These are phyloP conservation scores for Cucurbita argyrosperma DNA, from an alignment of 306 rosid species.

Conservation along the genomic window DNA sequence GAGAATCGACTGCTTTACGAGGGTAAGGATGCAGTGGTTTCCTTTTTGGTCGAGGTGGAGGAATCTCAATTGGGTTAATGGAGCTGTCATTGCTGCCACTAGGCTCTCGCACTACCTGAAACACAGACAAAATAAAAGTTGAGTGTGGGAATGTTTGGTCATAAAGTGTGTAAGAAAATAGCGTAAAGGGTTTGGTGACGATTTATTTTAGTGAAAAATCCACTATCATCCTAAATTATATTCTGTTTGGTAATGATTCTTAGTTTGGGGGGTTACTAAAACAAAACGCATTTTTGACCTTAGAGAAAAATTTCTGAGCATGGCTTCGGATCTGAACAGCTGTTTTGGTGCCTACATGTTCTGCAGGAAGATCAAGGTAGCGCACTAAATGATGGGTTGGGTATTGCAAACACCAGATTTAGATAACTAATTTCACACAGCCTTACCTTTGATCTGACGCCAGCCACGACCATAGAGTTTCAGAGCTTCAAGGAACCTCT, in stretches of 20 bases:
- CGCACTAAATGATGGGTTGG: constrained; percentile 17
- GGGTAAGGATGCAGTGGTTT: constrained; percentile 95
- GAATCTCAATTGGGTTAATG: constrained; percentile 55
- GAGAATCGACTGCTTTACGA: constrained; percentile 40
- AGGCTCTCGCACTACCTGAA: constrained; percentile 63
- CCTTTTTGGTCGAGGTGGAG: constrained; percentile 94
- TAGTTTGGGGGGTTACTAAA: background rate
- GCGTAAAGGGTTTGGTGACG: background rate
- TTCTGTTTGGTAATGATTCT: background rate
- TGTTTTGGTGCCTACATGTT: constrained; percentile 90
- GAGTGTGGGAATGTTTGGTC: background rate
- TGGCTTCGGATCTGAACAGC: constrained; percentile 98
- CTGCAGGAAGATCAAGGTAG: constrained; percentile 41
- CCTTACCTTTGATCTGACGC: constrained; percentile 92
- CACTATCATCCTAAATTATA: background rate
- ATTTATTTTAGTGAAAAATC: background rate
- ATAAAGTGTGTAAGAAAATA: background rate
- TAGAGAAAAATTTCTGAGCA: constrained; percentile 97
- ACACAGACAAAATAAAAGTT: constrained; percentile 9
- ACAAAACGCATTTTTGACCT: constrained; percentile 32
- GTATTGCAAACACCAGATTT: background rate
- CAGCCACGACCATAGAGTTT: constrained; percentile 93
- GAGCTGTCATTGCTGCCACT: constrained; percentile 39
- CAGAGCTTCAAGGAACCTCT: constrained; percentile 85
- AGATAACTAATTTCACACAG: background rate